Evolutionary conservation across 176 grass and related monocot genomes (phyloP).

Genomic region (Rhynchospora breviuscula): DNA sequence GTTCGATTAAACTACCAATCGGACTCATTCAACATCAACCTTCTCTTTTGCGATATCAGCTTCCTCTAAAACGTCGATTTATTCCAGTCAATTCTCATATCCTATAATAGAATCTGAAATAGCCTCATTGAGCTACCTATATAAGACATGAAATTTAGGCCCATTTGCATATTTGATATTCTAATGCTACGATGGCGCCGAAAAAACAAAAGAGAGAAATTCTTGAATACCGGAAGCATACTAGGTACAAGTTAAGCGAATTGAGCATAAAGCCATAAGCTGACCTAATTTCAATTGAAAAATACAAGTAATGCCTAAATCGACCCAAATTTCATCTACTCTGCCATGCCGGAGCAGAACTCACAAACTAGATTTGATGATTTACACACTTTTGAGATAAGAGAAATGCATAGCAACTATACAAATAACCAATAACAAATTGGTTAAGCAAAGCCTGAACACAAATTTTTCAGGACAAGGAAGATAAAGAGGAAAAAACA

Average conservation of each 20-base stretch:
- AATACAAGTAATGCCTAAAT: background rate
- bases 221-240: background rate
- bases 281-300: background rate
- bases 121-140: background rate
- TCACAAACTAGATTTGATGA: too few species aligned
- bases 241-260: background rate
- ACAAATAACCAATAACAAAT: conserved; percentile 6
- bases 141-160: background rate
- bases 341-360: background rate
- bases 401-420: background rate
- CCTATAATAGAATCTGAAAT: background rate
- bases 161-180: background rate
- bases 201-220: too few species aligned
- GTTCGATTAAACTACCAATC: background rate
- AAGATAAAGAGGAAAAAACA: background rate
- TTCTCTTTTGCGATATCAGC: background rate
- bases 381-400: background rate
- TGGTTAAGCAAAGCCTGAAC: conserved; percentile 10
- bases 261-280: background rate
- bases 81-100: background rate
- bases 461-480: conserved; percentile 8
- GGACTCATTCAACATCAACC: background rate
- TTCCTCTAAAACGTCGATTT: background rate
- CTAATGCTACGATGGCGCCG: background rate
- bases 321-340: background rate